phyloP scores from a whole-genome alignment of 2,329 filamentous ascomycete species.

The Cytospora piceicola region DNA sequence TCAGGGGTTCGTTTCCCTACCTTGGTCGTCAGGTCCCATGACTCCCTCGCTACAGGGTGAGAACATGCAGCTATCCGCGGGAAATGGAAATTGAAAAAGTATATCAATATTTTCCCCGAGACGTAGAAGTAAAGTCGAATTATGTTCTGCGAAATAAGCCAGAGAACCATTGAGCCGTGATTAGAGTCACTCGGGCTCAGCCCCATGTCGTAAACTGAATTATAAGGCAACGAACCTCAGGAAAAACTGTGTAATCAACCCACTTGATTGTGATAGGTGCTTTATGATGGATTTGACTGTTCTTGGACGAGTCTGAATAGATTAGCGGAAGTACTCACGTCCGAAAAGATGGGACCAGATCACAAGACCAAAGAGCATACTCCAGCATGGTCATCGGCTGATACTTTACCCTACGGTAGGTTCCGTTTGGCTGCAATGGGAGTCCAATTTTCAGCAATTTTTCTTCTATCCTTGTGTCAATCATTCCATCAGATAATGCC shows the following conservation, averaged over 20 bases:
- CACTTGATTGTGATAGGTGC: neutral
- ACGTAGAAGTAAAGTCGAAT: no score
- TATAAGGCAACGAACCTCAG: neutral
- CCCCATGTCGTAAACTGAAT: no score
- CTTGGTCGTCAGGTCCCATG: slow-evolving; percentile 15
- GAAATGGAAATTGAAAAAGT: no score
- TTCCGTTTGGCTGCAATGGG: no score
- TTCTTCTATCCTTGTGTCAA: neutral
- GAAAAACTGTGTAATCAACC: neutral
- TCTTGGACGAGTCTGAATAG: neutral
- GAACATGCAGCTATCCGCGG: neutral
- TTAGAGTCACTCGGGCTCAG: no score
- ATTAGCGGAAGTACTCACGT: neutral
- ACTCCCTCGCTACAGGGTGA: neutral
- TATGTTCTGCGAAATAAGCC: no score
- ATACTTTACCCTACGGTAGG: neutral
- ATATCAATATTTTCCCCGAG: no score
- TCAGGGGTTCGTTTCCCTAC: neutral
- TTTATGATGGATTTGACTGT: neutral
- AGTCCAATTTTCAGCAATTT: no score
- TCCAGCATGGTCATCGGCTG: neutral
- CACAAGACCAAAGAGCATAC: neutral
- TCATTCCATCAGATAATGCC: neutral
- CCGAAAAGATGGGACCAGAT: neutral
- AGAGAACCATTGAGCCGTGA: no score